Evolutionary conservation across 2,329 filamentous ascomycete species (phyloP).

Genomic region (Trichoderma atroviride): DNA sequence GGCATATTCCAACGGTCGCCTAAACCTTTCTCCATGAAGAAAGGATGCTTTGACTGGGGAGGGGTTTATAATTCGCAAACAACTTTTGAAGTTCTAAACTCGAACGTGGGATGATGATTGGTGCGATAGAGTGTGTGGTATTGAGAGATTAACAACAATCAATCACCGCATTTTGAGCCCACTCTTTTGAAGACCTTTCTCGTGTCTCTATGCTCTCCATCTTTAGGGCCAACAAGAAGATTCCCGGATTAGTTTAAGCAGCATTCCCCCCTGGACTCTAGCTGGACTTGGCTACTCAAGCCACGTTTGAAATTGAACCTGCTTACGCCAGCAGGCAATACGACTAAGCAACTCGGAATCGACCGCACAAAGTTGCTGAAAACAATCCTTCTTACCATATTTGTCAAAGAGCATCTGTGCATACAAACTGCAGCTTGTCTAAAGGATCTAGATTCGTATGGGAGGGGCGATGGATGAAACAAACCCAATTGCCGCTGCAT

Average conservation of each 20-base stretch:
- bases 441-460: constrained; percentile 1
- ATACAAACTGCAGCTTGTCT: not conserved
- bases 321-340: constrained; percentile 17
- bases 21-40: not conserved
- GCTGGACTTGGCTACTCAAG: not conserved
- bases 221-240: not conserved
- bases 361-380: not conserved
- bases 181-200: not conserved
- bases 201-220: not conserved
- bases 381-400: not conserved
- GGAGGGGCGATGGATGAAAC: not conserved
- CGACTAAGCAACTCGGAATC: not conserved
- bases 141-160: not conserved
- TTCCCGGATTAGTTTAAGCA: not conserved
- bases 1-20: not conserved
- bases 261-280: not conserved
- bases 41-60: not conserved
- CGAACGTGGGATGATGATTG: not conserved
- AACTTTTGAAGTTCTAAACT: not conserved
- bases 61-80: not conserved
- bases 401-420: not conserved
- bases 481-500: constrained; percentile 4
- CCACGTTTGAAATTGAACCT: constrained; percentile 3
- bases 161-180: not conserved
- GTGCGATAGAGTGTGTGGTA: not conserved